Percentiles rank a stretch among this genome's conserved stretches.
phyloP scores from a whole-genome alignment of 805 yeast species.

The Saccharomycopsis babjevae region DNA sequence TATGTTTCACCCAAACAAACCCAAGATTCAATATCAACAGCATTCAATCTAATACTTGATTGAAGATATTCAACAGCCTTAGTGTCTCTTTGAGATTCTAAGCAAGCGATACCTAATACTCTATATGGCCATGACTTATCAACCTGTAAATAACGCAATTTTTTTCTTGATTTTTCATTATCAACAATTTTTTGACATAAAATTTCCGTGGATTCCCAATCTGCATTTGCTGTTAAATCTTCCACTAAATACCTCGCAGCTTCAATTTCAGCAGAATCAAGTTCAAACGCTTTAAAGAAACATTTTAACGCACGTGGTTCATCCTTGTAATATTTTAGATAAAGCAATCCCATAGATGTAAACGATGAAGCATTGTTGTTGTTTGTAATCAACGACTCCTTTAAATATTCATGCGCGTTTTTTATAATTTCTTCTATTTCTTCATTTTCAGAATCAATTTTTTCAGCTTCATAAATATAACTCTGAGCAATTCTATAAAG shows the following conservation, averaged over 20 bases:
- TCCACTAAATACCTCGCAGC: conserved; percentile 69
- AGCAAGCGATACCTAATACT: conserved; percentile 67
- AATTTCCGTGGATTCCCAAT: conserved; percentile 80
- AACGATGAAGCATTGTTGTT: conserved; percentile 69
- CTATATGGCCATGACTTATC: conserved; percentile 77
- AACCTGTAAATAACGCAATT: conserved; percentile 27
- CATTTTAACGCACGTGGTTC: conserved; percentile 68
- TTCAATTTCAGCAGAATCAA: conserved; percentile 62
- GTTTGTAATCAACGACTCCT: conserved; percentile 52
- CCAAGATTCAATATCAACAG: conserved; percentile 71
- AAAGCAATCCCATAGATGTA: conserved; percentile 72
- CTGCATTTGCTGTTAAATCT: conserved; percentile 53
- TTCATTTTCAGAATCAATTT: conserved; percentile 19
- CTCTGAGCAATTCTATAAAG: conserved; percentile 72
- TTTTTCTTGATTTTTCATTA: conserved; percentile 49
- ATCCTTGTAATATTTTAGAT: conserved; percentile 49
- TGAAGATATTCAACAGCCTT: conserved; percentile 87
- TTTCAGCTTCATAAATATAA: conserved; percentile 29
- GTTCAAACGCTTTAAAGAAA: conserved; percentile 80
- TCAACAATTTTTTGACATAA: conserved; percentile 57
- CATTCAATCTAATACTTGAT: conserved; percentile 59
- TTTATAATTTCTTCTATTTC: conserved; percentile 26
- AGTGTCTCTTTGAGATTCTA: conserved; percentile 61
- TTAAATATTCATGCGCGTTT: conserved; percentile 46
- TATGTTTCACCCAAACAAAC: conserved; percentile 96